Conservation (phyloP, 768 basidiomycete genomes). For the Panellus pusillus region DNA sequence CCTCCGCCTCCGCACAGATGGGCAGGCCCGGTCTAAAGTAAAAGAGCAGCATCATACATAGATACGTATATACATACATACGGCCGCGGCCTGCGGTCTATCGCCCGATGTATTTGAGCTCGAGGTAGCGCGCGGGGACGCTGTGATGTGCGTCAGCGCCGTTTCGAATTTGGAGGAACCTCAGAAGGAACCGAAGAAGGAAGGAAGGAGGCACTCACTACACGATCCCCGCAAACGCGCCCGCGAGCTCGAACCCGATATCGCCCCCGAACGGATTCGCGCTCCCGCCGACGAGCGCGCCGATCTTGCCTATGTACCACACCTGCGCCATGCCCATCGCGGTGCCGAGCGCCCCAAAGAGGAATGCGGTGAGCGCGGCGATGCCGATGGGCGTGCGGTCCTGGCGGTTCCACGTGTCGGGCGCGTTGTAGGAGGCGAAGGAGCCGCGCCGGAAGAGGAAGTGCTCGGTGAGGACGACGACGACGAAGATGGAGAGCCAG, state of each 20-base stretch:
- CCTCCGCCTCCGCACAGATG: no score
- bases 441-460: slow-evolving; percentile 45
- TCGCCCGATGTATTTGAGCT: slow-evolving; percentile 15
- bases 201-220: slow-evolving; percentile 9
- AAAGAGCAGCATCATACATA: no score
- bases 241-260: slow-evolving; percentile 37
- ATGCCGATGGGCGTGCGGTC: slow-evolving; percentile 35
- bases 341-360: slow-evolving; percentile 39
- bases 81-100: no score
- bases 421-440: slow-evolving; percentile 33
- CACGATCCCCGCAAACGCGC: slow-evolving; percentile 30
- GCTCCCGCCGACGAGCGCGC: slow-evolving; percentile 22
- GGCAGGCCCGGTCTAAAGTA: no score
- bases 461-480: slow-evolving; percentile 50
- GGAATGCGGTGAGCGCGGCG: slow-evolving; percentile 34
- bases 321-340: slow-evolving; percentile 36
- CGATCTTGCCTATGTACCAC: slow-evolving; percentile 32
- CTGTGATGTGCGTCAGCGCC: no score
- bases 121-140: slow-evolving; percentile 10
- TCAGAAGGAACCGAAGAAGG: neutral
- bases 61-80: no score
- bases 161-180: no score
- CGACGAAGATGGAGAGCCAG: slow-evolving; percentile 52
- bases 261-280: slow-evolving; percentile 31
- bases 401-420: slow-evolving; percentile 31